Evolutionary conservation across 495 filamentous ascomycete species (phyloP), one percentile per base, ranked within the genome.

Genomic region (Penicillium turbatum): DNA sequence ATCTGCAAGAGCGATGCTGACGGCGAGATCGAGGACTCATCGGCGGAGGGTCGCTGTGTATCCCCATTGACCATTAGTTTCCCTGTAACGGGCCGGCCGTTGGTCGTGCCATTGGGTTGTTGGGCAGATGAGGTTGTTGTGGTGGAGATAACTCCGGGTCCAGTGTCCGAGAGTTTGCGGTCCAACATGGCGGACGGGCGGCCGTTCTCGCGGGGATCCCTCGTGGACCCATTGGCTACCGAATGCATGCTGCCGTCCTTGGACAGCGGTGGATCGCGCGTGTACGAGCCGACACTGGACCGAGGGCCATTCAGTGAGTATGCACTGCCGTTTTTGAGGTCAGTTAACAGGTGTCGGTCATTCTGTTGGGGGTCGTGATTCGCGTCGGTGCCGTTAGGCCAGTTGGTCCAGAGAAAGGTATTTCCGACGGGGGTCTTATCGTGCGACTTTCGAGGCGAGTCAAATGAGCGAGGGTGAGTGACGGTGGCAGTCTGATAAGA

Each of bases 181-280:
- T 75, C 72, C 53, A 68, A 53, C 53, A 65, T 70, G 16, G 65
- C 64, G n/a, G 71, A 64, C 16, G 67, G 63, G 54, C 73, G 67
- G 51, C 68, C 70, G 38, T 65, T 59, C 35, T 82, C 70, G 46
- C 64, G 67, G 32, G 51, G 44, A 54, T 78, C 75, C 57, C 66
- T 72, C 17, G 56, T 47, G 35, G 68, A 71, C 26, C 68, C 76
- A 55, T 77, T 81, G 47, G 69, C 73, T 50, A 79, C 53, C 15
- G 81, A 82, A 31, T 75, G 63, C 49, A 75, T 71, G 60, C 79
- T 82, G 39, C 72, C 77, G 60, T 81, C 78, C 50, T 75, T 78
- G 37, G 79, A 81, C 40, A 68, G 71, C 21, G 65, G 66, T 55
- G 68, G 63, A 13, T 79, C 78, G 57, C 73, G 74, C 47, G 71